Evolutionary conservation across 2,329 filamentous ascomycete species (phyloP).

Genomic region (Bipolaris cookei): DNA sequence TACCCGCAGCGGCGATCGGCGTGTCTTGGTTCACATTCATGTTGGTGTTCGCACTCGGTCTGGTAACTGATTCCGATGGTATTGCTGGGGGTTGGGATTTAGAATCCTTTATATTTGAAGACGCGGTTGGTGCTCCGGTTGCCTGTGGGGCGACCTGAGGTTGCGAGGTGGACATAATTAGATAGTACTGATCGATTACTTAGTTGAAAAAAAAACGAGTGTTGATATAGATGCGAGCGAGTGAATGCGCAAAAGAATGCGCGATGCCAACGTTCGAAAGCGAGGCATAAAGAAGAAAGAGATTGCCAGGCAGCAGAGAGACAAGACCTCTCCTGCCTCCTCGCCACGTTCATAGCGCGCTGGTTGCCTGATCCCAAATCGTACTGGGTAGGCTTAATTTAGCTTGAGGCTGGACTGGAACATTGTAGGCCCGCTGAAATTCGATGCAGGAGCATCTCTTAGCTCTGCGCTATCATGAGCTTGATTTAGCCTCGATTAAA

Average conservation of each 20-base stretch:
- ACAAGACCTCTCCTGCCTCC: constrained; percentile 1
- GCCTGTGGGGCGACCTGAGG: constrained; percentile 7
- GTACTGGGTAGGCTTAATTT: constrained; percentile 10
- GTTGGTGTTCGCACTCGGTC: constrained; percentile 1
- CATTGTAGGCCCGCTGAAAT: background rate
- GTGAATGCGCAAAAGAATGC: constrained; percentile 17
- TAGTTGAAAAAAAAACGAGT: constrained; percentile 6
- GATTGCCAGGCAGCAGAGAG: constrained; percentile 6
- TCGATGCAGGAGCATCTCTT: constrained; percentile 7
- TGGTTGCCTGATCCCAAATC: constrained; percentile 13
- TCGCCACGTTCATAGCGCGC: constrained; percentile 1
- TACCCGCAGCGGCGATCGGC: constrained; percentile 6
- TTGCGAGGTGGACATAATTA: constrained; percentile 22
- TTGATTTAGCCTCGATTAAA: constrained; percentile 4
- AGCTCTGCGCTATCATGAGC: constrained; percentile 1
- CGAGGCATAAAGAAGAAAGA: constrained; percentile 9
- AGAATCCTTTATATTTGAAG: background rate
- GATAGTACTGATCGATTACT: background rate
- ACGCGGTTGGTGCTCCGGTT: background rate
- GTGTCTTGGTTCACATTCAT: constrained; percentile 1
- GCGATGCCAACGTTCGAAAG: constrained; percentile 4
- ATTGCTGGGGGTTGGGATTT: background rate
- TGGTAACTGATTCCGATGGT: constrained; percentile 3
- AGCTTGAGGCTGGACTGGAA: constrained; percentile 2
- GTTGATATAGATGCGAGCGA: constrained; percentile 9